A percentile compares a stretch with the other conserved stretches of the same genome.
Evolutionary conservation across 768 basidiomycete species (phyloP).

Genomic region (Melanogaster broomeanus): DNA sequence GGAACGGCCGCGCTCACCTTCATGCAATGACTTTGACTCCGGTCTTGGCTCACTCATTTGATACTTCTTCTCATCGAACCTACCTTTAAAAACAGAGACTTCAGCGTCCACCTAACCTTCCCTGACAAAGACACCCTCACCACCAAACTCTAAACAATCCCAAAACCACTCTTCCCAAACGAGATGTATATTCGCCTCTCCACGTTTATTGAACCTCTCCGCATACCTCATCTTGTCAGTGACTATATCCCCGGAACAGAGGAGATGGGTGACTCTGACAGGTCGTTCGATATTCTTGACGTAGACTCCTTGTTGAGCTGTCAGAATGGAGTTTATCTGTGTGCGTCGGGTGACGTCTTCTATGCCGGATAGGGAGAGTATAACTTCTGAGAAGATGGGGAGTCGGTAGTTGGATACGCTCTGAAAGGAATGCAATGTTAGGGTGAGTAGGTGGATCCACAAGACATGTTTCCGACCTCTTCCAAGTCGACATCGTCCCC

Average conservation of each 20-base stretch:
- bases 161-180: constrained; percentile 98
- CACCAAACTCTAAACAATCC: constrained; percentile 83
- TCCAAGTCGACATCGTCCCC: constrained; percentile 78
- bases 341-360: constrained; percentile 60
- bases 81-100: constrained; percentile 38
- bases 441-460: background rate
- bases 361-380: constrained; percentile 76
- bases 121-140: constrained; percentile 29
- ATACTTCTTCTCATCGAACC: constrained; percentile 66
- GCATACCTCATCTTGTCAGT: constrained; percentile 81
- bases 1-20: constrained; percentile 14
- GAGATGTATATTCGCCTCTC: constrained; percentile 73
- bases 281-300: constrained; percentile 77
- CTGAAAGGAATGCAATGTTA: constrained; percentile 35
- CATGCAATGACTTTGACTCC: constrained; percentile 42
- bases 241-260: constrained; percentile 69
- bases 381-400: constrained; percentile 69
- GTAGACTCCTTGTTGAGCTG: constrained; percentile 64
- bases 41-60: constrained; percentile 61
- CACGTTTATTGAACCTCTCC: constrained; percentile 65
- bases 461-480: constrained; percentile 43
- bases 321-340: constrained; percentile 63
- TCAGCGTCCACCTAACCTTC: background rate
- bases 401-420: constrained; percentile 62
- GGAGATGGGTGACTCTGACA: constrained; percentile 79